Base-by-base conservation (phyloP, 1,284 basidiomycete species). In the Kwoniella shivajii region DNA sequence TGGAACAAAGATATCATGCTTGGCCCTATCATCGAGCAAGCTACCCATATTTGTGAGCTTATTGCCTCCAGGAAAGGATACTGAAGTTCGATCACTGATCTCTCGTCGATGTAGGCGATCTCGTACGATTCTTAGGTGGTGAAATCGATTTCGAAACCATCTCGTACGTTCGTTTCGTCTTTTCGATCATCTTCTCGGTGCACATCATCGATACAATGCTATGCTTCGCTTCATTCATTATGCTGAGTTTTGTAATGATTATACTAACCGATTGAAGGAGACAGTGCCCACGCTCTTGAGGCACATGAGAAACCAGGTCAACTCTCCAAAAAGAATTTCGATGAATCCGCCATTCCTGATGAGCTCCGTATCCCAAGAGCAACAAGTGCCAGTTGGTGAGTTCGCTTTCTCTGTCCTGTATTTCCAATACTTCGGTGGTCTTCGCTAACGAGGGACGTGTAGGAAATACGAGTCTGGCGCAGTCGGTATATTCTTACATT, bases 1-100 rank as follows among this genome's bases (percentile, higher is more conserved):
- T 84, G 83, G 83, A 80, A 82, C 73, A 84, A 83, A 69, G 66
- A 66, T 4, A 68, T 65, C 18, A 74, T 74, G 46, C 69, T 80
- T 50, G 73, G 83, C 41, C 78, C 82, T 9, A 78, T 82, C 49
- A 79, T 83, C 39, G 82, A 82, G 67, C 80, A 82, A 60, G 81
- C 74, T 0, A 82, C 82, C 4, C 82, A 83, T 65, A 78, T 83
- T 51, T 78, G 78, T 72, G 36, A 47, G 66, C 57, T 16, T 16
- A 30, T n/a, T n/a, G n/a, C n/a, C n/a, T n/a, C n/a, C n/a, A n/a
- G n/a, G 16, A 39, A n/a, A 39, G 44, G 34, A 10, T 36, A n/a
- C n/a, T 2, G 24, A 44, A 44, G 6, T n/a, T 14, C 14, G 27
- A 22, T 7, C 26, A 2, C 26, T 47, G 22, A 31, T 29, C 11